Evolutionary conservation across 2,329 filamentous ascomycete genomes (phyloP).

Genomic region (Drechslerella coelobrocha): DNA sequence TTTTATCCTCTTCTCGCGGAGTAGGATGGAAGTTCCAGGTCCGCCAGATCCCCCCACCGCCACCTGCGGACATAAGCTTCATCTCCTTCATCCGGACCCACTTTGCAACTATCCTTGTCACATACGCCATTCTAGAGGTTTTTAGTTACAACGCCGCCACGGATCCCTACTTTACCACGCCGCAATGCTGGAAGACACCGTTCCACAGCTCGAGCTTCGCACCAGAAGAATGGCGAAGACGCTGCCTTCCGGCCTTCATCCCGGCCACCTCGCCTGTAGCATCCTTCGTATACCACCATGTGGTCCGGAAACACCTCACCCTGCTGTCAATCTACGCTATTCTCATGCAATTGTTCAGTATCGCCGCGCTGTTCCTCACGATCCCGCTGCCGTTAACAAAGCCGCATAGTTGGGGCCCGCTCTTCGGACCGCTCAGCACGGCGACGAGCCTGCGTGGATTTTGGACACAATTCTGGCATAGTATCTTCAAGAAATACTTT

Average conservation of each 20-base stretch:
- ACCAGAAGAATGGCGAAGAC: conserved; percentile 7
- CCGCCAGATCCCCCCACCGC: conserved; percentile 27
- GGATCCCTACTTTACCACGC: conserved; percentile 29
- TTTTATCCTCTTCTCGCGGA: conserved; percentile 30
- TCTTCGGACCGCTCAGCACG: conserved; percentile 22
- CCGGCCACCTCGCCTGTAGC: not conserved
- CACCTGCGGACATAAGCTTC: conserved; percentile 2
- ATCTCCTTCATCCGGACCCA: conserved; percentile 29
- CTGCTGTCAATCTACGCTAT: conserved; percentile 37
- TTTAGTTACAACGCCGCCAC: conserved; percentile 16
- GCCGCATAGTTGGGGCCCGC: conserved; percentile 26
- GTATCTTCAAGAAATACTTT: conserved; percentile 45
- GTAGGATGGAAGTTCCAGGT: conserved; percentile 48
- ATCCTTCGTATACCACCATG: conserved; percentile 29
- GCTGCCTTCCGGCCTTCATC: conserved; percentile 16
- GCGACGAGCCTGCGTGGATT: conserved; percentile 33
- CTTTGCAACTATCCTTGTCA: conserved; percentile 10
- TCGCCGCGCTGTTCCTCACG: conserved; percentile 27
- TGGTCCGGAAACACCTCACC: conserved; percentile 27
- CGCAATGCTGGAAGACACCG: conserved; percentile 31
- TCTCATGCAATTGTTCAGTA: conserved; percentile 31
- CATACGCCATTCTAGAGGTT: conserved; percentile 33
- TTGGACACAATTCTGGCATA: conserved; percentile 38
- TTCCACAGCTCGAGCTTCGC: conserved; percentile 22
- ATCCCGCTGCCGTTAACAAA: conserved; percentile 10